Conservation (phyloP, 257 asterid genomes). For the Petrea volubilis region DNA sequence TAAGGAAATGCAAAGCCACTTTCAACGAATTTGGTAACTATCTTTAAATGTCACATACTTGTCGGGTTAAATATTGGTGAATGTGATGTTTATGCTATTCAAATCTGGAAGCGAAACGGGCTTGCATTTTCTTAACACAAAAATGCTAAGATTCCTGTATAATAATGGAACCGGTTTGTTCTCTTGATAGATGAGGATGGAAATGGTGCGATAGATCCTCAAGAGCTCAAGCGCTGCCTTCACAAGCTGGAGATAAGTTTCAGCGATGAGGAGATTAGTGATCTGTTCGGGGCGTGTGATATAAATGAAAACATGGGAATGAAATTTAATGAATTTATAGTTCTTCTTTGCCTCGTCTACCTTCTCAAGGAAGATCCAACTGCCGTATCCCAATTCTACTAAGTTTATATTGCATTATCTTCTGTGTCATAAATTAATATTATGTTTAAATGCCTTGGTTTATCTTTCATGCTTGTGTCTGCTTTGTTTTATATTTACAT, state of each 20-base stretch:
- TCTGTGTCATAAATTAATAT: background rate
- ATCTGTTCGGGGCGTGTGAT: slow-evolving; percentile 69
- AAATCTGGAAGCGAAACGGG: background rate
- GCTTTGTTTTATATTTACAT: background rate
- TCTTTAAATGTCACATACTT: no score
- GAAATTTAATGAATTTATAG: slow-evolving; percentile 65
- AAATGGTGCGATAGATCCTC: slow-evolving; percentile 62
- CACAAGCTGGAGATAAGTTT: slow-evolving; percentile 50
- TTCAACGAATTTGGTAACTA: slow-evolving; percentile 58
- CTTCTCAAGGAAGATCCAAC: slow-evolving; percentile 62
- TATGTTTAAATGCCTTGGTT: background rate
- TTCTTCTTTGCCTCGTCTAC: slow-evolving; percentile 74
- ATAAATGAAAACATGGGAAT: slow-evolving; percentile 59
- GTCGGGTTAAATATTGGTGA: background rate
- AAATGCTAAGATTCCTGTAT: background rate
- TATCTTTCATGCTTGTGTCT: background rate
- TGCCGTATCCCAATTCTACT: slow-evolving; percentile 43
- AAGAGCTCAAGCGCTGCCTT: slow-evolving; percentile 64
- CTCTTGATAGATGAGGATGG: slow-evolving; percentile 50
- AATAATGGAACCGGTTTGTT: background rate
- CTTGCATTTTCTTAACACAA: background rate
- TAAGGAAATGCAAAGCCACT: slow-evolving; percentile 51
- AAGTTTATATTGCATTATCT: background rate
- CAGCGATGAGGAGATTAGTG: slow-evolving; percentile 59
- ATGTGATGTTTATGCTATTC: background rate